Base-by-base conservation (phyloP, 306 rosid species). In the Trifolium pratense region DNA sequence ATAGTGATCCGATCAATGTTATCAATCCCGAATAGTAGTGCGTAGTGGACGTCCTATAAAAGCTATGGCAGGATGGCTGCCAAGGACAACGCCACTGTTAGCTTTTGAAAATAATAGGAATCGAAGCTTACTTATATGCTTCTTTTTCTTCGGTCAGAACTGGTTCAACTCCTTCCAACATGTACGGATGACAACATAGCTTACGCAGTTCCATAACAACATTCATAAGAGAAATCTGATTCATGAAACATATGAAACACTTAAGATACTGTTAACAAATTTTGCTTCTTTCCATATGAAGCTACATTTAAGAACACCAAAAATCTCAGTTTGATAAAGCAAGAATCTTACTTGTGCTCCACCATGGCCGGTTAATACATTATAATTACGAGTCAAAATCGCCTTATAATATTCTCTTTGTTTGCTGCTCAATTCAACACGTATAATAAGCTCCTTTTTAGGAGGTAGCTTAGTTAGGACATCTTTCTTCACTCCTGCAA, bases 361-460 rank as follows among this genome's bases (percentile, higher is more conserved):
- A 72, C 97, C 97, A 73, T 87, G 97, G 10, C 97, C 96, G 65
- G 97, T 84, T 82, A 94, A 84, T 84, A 90, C 80, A 77, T 91
- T 91, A 84, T 94, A 91, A 83, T 94, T 94, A 74, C 99, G 95
- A 21, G 99, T 94, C 75, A 94, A 84, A 80, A 94, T 94, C 53
- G 97, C 99, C 85, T 91, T 94, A 83, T 94, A 91, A 75, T 88
- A 94, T 80, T 94, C 99, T 76, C 90, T 94, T 80, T 94, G 99
- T 79, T 87, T 87, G 87, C 85, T 87, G 83, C 97, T 94, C 80
- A 94, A 71, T 58, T 94, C 99, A 68, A 94, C 86, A 37, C 99
- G 96, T 79, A 94, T 68, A 80, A 94, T 94, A 53, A 94, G 97
- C 67, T 94, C 99, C 86, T 88, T 94, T 79, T 94, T 94, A 52